phyloP scores from a whole-genome alignment of 192 early-diverging fungal genomes.

The Chytriomyces sp. region DNA sequence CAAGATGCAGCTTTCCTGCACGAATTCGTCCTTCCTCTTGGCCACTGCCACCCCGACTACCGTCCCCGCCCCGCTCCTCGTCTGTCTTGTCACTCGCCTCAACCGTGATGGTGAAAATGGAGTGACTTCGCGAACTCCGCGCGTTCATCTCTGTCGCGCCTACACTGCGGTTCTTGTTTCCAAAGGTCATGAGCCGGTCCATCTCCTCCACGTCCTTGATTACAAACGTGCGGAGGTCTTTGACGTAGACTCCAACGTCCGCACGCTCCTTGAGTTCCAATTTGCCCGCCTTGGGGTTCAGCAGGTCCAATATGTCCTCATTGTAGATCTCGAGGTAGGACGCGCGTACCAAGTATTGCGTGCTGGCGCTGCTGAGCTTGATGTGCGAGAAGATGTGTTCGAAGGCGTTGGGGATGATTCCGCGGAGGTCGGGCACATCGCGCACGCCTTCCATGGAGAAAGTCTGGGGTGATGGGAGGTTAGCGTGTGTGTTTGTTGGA shows the following conservation, averaged over 20 bases:
- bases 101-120: conserved; percentile 70
- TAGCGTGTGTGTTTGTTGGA: background rate
- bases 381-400: conserved; percentile 67
- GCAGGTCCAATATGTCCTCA: conserved; percentile 85
- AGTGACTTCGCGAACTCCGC: conserved; percentile 65
- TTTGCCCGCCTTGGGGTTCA: conserved; percentile 65
- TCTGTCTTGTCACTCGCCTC: conserved; percentile 53
- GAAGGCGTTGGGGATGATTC: conserved; percentile 69
- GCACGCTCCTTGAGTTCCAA: conserved; percentile 66
- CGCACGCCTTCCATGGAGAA: conserved; percentile 75
- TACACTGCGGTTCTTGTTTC: conserved; percentile 74
- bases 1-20: conserved; percentile 67
- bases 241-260: conserved; percentile 66
- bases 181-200: conserved; percentile 63
- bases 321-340: conserved; percentile 96
- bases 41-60: conserved; percentile 28
- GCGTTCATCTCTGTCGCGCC: conserved; percentile 81
- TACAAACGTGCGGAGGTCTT: conserved; percentile 62
- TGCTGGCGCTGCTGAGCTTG: conserved; percentile 49
- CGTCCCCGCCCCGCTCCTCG: background rate
- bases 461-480: conserved; percentile 42
- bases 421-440: conserved; percentile 64
- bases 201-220: conserved; percentile 67
- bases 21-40: conserved; percentile 52
- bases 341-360: conserved; percentile 78